Evolutionary conservation across 148 eudicot species (phyloP), one percentile per base, ranked within the genome.

Genomic region (Silene uniflora): DNA sequence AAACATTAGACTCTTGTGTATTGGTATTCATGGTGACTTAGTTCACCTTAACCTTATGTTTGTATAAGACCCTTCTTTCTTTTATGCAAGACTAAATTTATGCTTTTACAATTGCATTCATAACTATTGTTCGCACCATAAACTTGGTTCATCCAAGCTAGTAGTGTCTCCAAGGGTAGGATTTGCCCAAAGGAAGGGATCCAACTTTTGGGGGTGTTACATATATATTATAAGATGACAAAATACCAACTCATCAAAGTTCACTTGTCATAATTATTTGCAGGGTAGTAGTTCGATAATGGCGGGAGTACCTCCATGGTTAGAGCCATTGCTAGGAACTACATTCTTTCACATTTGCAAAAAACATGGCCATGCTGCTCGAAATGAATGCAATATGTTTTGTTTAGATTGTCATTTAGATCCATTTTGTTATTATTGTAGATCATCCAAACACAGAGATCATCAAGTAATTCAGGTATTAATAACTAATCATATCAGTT

Each of bases 301-400:
- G 44, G 55, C 81, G 80, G 76, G 67, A 78, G 88, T 85, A 3
- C 98, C 98, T 9, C 87, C 87, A 23, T 93, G 98, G 98, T 82
- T 93, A 29, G 97, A 89, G 75, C 88, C 86, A 59, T 68, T 93
- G 81, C 71, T 93, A n/a, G 81, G 79, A 35, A 83, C 97, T 0
- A 62, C 85, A 27, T 93, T 93, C 85, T 93, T 93, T 84, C 83
- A 82, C 54, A 75, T 84, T 21, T 93, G 98, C 76, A 80, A 86
- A 68, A 82, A 83, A 14, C 98, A 93, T 52, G 89, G 88, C 7
- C 94, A 90, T 35, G 92, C 93, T 0, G 89, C 98, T 10, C 74
- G 97, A 67, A 91, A 95, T 23, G 98, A 93, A 75, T 93, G 94
- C 68, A 93, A 93, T 42, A 93, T 93, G 98, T 93, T 77, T 56